Percentiles rank a stretch among this genome's conserved stretches.
These are phyloP conservation scores for Pseudogymnoascus sp. DNA, from an alignment of 2,329 filamentous ascomycete genomes.

Conservation along the genomic window DNA sequence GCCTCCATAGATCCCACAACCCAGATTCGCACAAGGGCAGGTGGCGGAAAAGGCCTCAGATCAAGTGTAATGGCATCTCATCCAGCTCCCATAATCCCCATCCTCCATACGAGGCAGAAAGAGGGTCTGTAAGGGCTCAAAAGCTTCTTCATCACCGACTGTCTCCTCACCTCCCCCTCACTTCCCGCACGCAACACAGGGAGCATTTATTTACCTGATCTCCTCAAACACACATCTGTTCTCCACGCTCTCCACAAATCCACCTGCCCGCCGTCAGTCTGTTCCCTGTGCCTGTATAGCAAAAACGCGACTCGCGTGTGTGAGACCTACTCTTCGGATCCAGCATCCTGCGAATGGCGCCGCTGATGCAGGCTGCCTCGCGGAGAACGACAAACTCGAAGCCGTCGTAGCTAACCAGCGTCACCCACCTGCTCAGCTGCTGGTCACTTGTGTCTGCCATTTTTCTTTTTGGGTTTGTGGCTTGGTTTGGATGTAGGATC, in stretches of 20 bases:
- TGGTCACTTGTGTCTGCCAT: conserved; percentile 1
- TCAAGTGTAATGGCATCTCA: conserved; percentile 55
- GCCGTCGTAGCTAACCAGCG: conserved; percentile 66
- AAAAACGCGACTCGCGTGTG: conserved; percentile 15
- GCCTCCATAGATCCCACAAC: conserved; percentile 8
- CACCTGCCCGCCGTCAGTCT: conserved; percentile 35
- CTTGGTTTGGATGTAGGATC: background rate
- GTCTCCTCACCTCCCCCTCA: background rate
- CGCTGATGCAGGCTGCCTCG: conserved; percentile 62
- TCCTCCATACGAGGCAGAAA: conserved; percentile 16
- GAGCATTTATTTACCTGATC: conserved; percentile 53
- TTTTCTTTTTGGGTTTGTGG: background rate
- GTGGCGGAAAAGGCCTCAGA: conserved; percentile 39
- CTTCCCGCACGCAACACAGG: background rate
- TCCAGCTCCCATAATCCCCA: conserved; percentile 24
- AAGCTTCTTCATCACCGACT: conserved; percentile 14
- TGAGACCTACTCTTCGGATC: conserved; percentile 53
- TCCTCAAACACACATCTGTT: conserved; percentile 63
- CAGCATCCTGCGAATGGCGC: conserved; percentile 67
- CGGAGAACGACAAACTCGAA: conserved; percentile 71
- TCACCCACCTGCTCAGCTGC: conserved; percentile 59
- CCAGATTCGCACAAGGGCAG: conserved; percentile 3
- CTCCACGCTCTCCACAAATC: conserved; percentile 57
- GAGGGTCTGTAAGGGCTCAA: conserved; percentile 28
- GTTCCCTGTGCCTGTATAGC: conserved; percentile 10